These are phyloP conservation scores for Sordaria brevicollis DNA, from an alignment of 495 filamentous ascomycete species.

Conservation along the genomic window DNA sequence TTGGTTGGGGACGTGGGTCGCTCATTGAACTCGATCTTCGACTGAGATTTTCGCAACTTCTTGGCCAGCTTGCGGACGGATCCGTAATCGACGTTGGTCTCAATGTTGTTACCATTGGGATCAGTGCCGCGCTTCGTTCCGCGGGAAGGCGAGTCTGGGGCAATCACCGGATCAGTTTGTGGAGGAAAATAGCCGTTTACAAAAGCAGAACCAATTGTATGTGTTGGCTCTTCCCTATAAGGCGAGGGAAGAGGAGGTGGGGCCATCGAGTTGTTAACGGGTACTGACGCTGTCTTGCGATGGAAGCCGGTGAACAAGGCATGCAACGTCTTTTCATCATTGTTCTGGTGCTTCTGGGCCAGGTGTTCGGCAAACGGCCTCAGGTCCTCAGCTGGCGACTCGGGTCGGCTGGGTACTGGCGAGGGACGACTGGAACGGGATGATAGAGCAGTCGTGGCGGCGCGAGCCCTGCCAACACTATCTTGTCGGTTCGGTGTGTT, in stretches of 20 bases:
- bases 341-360: conserved; percentile 2
- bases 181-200: not conserved
- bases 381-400: not conserved
- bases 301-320: not conserved
- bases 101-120: conserved; percentile 1
- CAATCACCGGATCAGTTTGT: not conserved
- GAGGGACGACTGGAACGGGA: not conserved
- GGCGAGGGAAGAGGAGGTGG: not conserved
- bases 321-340: not conserved
- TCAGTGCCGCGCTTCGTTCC: conserved; percentile 21
- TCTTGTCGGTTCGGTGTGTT: not conserved
- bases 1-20: not conserved
- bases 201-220: not conserved
- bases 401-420: not conserved
- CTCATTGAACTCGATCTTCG: not conserved
- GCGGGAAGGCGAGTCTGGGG: not conserved
- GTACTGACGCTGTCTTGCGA: not conserved
- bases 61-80: conserved; percentile 25
- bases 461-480: not conserved
- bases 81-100: conserved; percentile 5
- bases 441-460: conserved; percentile 2
- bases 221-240: not conserved
- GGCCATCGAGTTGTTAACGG: not conserved
- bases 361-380: not conserved
- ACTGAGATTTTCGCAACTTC: conserved; percentile 22